A percentile compares a stretch with the other conserved stretches of the same genome.
Conservation (phyloP, 2,329 filamentous ascomycete species). For the Talaromyces funiculosus region DNA sequence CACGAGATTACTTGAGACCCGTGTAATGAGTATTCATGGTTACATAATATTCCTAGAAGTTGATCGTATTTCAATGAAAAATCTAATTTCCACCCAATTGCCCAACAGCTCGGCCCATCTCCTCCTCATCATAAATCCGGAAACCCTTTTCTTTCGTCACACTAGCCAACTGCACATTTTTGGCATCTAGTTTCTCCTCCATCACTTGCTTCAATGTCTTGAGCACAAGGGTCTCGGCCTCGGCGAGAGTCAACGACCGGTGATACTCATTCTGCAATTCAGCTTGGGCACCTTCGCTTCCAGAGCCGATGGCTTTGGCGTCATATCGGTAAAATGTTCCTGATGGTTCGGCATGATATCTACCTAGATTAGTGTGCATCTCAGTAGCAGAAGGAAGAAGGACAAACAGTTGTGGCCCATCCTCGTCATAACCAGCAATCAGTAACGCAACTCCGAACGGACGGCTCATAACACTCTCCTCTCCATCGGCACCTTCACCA, state of each 20-base stretch:
- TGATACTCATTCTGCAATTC: conserved; percentile 99
- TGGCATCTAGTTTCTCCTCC: conserved; percentile 98
- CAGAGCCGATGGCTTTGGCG: conserved; percentile 96
- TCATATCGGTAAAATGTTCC: conserved; percentile 99
- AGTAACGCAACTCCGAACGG: conserved; percentile 95
- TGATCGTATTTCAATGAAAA: neutral
- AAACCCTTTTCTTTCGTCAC: conserved; percentile 98
- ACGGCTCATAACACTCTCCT: conserved; percentile 97
- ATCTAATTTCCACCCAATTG: conserved; percentile 48
- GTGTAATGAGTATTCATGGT: neutral
- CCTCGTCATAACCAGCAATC: conserved; percentile 95
- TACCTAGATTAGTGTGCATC: conserved; percentile 24
- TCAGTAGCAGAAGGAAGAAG: too few relatives aligned
- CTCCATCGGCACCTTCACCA: conserved; percentile 92
- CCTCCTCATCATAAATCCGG: conserved; percentile 95
- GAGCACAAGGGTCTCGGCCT: conserved; percentile 90
- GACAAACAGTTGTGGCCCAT: conserved; percentile 78
- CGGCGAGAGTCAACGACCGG: conserved; percentile 86
- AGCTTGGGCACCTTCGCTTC: conserved; percentile 93
- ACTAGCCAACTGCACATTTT: conserved; percentile 97
- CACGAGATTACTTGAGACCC: neutral
- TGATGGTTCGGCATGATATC: conserved; percentile 94
- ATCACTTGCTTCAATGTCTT: conserved; percentile 99
- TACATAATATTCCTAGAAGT: conserved; percentile 11
- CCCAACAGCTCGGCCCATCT: conserved; percentile 90